Evolutionary conservation across 176 grass and related monocot species (phyloP).

Genomic region (Panicum miliaceum): DNA sequence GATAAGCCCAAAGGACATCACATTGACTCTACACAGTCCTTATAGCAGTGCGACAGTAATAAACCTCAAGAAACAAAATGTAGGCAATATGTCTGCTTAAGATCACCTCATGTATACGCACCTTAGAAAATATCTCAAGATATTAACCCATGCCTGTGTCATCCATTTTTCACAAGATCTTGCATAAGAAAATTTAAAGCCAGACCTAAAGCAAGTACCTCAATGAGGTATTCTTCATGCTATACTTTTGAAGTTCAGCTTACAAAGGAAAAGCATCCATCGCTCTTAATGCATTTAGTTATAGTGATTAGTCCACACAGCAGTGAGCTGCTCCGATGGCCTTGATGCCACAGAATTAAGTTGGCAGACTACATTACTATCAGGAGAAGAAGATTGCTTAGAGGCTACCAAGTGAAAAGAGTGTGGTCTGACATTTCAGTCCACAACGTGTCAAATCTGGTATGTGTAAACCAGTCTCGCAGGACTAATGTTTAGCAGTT

Average conservation of each 20-base stretch:
- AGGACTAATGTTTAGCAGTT: background rate
- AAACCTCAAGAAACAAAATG: background rate
- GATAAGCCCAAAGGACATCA: constrained; percentile 9
- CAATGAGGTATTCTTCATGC: background rate
- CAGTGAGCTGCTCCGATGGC: background rate
- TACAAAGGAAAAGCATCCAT: background rate
- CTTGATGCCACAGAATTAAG: background rate
- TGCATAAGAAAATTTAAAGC: constrained; percentile 1
- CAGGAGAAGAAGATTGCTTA: background rate
- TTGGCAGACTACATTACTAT: background rate
- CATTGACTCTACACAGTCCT: background rate
- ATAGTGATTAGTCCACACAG: background rate
- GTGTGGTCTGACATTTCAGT: background rate
- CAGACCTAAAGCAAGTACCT: background rate
- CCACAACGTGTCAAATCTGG: background rate
- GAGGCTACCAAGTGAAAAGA: background rate
- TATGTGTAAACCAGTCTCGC: background rate
- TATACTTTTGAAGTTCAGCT: background rate
- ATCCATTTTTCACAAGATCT: constrained; percentile 10
- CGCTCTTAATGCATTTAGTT: background rate
- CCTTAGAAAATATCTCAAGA: background rate
- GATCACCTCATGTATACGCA: background rate
- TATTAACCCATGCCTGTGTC: background rate
- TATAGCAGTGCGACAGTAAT: background rate
- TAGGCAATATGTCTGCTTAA: background rate